Evolutionary conservation across 148 eudicot genomes (phyloP), one percentile per base, ranked within the genome.

Genomic region (Diospyros lotus): DNA sequence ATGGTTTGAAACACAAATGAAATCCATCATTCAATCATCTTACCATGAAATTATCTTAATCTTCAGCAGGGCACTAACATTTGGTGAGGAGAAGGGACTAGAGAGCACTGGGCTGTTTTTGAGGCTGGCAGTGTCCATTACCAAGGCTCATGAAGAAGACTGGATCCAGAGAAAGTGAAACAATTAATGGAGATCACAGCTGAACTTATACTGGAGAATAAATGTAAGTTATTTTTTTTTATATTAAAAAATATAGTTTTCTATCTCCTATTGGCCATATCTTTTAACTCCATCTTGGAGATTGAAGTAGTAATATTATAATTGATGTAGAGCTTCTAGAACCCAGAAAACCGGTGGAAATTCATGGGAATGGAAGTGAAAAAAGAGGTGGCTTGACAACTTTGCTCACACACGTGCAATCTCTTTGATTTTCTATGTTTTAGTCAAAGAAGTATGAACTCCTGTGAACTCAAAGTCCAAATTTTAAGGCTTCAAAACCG

Each of bases 1-100:
- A 68, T 48, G 39, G 40, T 15, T 17, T 52, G 51, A 55, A 50
- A 48, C 52, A 68, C 38, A 68, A 28, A 68, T 14, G 39, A 8
- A 68, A 51, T 2, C 9, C 6, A 64, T 13, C 3, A 43, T 65
- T 2, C 28, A 1, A 70, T 38, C 18, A 13, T 2, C 9, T 56
- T 80, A 92, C 98, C 98, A 94, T 82, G 98, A 92, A 59, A 94
- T 89, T 63, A 86, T 84, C 87, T 90, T 94, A 75, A 94, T 92
- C 82, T 94, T 92, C 75, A 94, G 98, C 28, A 94, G 82, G 74
- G 97, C 95, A 82, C 81, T 81, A 64, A 94, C 96, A 76, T 91
- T 91, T 0, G 92, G 96, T 1, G 97, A 94, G 0, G 90, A 84
- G 76, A 90, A 89, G 73, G 95, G 97, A 78, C 95, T 90, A 3